These are phyloP conservation scores for Mentha longifolia DNA, from an alignment of 257 asterid species.

Conservation along the genomic window DNA sequence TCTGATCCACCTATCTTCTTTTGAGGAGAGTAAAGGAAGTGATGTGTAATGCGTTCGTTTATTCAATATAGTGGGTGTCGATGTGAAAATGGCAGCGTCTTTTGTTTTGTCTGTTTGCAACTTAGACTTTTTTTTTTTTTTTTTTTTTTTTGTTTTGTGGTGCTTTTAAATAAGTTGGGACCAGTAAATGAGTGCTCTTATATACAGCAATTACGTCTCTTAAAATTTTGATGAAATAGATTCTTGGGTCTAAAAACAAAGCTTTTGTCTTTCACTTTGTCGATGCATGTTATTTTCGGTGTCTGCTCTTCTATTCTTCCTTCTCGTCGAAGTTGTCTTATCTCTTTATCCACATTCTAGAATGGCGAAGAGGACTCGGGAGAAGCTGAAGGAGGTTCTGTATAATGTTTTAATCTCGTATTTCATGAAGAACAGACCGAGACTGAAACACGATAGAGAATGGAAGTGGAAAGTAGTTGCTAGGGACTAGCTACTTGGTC, in stretches of 20 bases:
- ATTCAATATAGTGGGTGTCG: not conserved
- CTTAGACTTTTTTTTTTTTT: not conserved
- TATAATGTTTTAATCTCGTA: not conserved
- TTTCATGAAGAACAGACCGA: not conserved
- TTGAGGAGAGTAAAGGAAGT: not conserved
- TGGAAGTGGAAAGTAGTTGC: not conserved
- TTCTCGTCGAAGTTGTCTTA: not conserved
- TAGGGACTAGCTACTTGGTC: too few relatives aligned
- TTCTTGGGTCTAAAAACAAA: not conserved
- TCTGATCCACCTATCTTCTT: not conserved
- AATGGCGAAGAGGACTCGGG: not conserved
- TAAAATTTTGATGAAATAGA: not conserved
- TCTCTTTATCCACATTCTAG: not conserved
- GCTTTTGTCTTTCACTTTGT: constrained; percentile 11
- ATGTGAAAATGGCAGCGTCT: not conserved
- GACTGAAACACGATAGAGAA: not conserved
- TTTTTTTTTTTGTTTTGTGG: too few relatives aligned
- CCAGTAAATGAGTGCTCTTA: constrained; percentile 11
- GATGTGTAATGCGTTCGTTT: not conserved
- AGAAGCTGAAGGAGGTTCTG: not conserved
- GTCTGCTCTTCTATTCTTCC: not conserved
- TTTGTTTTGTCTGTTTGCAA: not conserved
- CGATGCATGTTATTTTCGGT: not conserved
- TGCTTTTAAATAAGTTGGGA: not conserved
- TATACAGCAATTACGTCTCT: not conserved